phyloP scores from a whole-genome alignment of 768 basidiomycete genomes.

The Serendipita vermifera region DNA sequence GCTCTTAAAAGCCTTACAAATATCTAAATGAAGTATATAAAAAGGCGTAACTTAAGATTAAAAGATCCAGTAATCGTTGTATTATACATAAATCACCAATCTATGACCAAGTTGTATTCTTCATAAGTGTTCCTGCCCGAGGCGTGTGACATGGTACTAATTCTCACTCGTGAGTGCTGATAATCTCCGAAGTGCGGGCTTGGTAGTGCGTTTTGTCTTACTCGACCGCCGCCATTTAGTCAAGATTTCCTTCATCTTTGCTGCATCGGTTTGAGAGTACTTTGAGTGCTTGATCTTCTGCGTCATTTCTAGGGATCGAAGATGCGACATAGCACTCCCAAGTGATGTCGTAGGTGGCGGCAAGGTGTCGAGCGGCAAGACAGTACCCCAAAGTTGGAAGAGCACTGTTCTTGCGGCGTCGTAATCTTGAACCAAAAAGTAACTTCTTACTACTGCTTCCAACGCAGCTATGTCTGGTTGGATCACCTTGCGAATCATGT shows the following conservation, averaged over 20 bases:
- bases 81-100: background rate
- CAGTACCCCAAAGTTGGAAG: slow-evolving; percentile 48
- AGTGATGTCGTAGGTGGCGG: background rate
- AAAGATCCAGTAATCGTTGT: background rate
- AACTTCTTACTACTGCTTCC: slow-evolving; percentile 57
- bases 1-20: background rate
- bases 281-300: no score
- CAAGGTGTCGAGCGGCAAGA: slow-evolving; percentile 46
- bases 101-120: background rate
- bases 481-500: slow-evolving; percentile 50
- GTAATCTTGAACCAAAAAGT: slow-evolving; percentile 43
- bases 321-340: background rate
- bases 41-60: background rate
- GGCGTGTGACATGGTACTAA: background rate
- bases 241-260: no score
- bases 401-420: slow-evolving; percentile 40
- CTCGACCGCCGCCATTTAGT: no score
- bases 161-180: slow-evolving; percentile 22
- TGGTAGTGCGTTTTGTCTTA: no score
- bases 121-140: slow-evolving; percentile 5
- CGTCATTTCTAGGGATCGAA: no score
- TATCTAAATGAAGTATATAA: background rate
- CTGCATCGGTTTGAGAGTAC: no score
- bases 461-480: slow-evolving; percentile 58
- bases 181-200: slow-evolving; percentile 32